These are phyloP conservation scores for Sphaerostilbella broomeana DNA, from an alignment of 2,329 filamentous ascomycete genomes.

Conservation along the genomic window DNA sequence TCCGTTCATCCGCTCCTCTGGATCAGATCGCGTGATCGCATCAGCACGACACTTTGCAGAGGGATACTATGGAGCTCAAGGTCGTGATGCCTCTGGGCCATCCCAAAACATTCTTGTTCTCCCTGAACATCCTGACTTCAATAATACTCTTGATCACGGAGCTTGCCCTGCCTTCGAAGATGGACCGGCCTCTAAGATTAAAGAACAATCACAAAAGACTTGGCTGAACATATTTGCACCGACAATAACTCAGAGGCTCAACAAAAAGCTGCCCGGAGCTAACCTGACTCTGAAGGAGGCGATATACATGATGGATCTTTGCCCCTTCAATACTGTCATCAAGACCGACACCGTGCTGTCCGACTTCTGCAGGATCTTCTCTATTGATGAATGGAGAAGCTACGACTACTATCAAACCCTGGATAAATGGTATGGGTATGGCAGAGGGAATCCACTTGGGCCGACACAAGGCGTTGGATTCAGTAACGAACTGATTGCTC, in stretches of 20 bases:
- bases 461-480: slow-evolving; percentile 83
- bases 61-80: slow-evolving; percentile 56
- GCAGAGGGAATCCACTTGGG: slow-evolving; percentile 68
- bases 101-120: slow-evolving; percentile 58
- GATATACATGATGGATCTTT: slow-evolving; percentile 78
- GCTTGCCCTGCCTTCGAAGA: slow-evolving; percentile 65
- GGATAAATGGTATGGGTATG: slow-evolving; percentile 79
- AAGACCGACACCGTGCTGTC: slow-evolving; percentile 46
- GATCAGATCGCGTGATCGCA: slow-evolving; percentile 62
- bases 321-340: slow-evolving; percentile 76
- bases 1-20: slow-evolving; percentile 68
- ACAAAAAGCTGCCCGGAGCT: slow-evolving; percentile 59
- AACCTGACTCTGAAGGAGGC: slow-evolving; percentile 58
- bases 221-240: slow-evolving; percentile 62
- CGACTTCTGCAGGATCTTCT: slow-evolving; percentile 72
- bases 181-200: slow-evolving; percentile 43
- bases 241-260: slow-evolving; percentile 62
- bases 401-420: slow-evolving; percentile 79
- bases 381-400: slow-evolving; percentile 61
- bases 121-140: slow-evolving; percentile 57
- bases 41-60: slow-evolving; percentile 70
- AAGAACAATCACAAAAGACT: slow-evolving; percentile 41
- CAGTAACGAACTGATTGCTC: slow-evolving; percentile 78
- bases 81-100: slow-evolving; percentile 34
- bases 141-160: slow-evolving; percentile 77